phyloP scores from a whole-genome alignment of 305 asterid species.

The Withania somnifera region DNA sequence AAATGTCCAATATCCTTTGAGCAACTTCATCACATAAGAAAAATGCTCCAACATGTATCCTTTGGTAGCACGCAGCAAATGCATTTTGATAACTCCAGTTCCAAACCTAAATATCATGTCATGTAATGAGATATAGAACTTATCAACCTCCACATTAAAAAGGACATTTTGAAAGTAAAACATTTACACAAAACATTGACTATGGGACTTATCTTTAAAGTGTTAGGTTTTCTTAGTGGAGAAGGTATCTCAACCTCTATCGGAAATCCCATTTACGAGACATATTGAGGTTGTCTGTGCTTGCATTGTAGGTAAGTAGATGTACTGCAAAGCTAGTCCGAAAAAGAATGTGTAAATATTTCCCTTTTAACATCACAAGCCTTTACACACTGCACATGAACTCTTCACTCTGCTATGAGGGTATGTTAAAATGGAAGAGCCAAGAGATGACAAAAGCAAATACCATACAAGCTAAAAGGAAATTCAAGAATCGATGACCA shows the following conservation, averaged over 20 bases:
- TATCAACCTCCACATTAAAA: background rate
- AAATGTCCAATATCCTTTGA: background rate
- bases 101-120: background rate
- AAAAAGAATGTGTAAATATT: background rate
- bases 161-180: background rate
- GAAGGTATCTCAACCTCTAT: background rate
- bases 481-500: slow-evolving; percentile 69
- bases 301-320: background rate
- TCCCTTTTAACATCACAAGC: background rate
- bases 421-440: slow-evolving; percentile 90
- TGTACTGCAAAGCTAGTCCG: background rate
- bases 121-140: background rate
- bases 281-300: background rate
- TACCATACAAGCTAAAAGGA: slow-evolving; percentile 83
- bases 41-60: background rate
- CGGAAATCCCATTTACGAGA: background rate
- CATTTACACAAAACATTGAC: background rate
- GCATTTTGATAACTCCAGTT: background rate
- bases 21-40: background rate
- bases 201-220: background rate
- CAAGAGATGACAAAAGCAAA: slow-evolving; percentile 88
- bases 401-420: slow-evolving; percentile 23
- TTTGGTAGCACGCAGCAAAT: background rate
- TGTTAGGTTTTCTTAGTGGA: background rate
- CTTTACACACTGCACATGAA: background rate